phyloP scores from a whole-genome alignment of 305 asterid genomes.

The Plantago coronopus region DNA sequence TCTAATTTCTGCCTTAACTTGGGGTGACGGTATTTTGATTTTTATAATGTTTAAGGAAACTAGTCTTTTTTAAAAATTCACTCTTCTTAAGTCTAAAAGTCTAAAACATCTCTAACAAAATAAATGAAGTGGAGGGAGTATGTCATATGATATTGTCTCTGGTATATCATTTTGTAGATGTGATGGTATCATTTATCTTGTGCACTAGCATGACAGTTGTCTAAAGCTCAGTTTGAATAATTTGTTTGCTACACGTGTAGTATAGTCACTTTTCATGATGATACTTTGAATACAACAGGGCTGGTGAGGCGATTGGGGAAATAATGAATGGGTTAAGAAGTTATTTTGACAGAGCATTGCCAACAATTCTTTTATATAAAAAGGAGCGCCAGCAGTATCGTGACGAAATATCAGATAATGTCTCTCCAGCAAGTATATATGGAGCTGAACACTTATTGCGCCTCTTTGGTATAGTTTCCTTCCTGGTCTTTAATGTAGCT shows the following conservation, averaged over 20 bases:
- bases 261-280: constrained; percentile 15
- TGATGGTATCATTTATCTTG: too few relatives aligned
- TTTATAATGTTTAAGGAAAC: too few relatives aligned
- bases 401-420: constrained; percentile 51
- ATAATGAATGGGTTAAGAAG: constrained; percentile 75
- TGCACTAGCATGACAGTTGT: too few relatives aligned
- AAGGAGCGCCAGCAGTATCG: constrained; percentile 84
- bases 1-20: constrained; percentile 2
- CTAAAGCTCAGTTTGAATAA: too few relatives aligned
- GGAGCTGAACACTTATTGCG: constrained; percentile 97
- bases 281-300: constrained; percentile 44
- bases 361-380: constrained; percentile 71
- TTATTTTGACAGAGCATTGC: constrained; percentile 87
- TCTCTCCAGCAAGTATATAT: constrained; percentile 77
- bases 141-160: too few relatives aligned
- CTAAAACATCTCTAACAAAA: too few relatives aligned
- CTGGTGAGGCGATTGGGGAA: constrained; percentile 65
- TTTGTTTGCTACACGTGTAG: too few relatives aligned
- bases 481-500: background rate
- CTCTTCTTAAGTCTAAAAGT: too few relatives aligned
- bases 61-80: too few relatives aligned
- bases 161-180: too few relatives aligned
- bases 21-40: too few relatives aligned
- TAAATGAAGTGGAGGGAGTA: too few relatives aligned
- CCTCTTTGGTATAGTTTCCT: constrained; percentile 68